phyloP scores from a whole-genome alignment of 2,329 filamentous ascomycete species.

The Alternaria panax region DNA sequence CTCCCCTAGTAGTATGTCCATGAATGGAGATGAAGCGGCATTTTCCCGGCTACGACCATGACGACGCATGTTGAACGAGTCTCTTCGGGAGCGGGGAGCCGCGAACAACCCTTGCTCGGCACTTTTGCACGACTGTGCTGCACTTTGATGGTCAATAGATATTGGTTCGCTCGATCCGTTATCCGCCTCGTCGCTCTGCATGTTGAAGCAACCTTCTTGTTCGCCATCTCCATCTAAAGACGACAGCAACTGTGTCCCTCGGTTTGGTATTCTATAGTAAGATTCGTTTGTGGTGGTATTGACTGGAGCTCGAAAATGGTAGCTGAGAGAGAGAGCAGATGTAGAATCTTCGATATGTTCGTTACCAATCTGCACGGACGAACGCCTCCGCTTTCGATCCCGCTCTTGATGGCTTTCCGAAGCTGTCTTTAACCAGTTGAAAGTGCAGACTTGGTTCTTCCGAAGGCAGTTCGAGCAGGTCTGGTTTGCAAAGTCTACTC shows the following conservation, averaged over 20 bases:
- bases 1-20: conserved; percentile 41
- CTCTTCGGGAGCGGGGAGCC: not conserved
- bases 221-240: not conserved
- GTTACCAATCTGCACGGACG: conserved; percentile 9
- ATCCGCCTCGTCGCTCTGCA: not conserved
- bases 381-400: conserved; percentile 11
- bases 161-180: not conserved
- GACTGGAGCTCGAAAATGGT: not conserved
- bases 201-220: not conserved
- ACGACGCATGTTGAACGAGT: not conserved
- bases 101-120: not conserved
- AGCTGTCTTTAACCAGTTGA: conserved; percentile 51
- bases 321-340: conserved; percentile 8
- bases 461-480: conserved; percentile 53
- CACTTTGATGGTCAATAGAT: not conserved
- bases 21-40: conserved; percentile 29
- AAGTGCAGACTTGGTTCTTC: conserved; percentile 55
- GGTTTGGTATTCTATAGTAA: not conserved
- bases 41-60: not conserved
- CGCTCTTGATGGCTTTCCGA: conserved; percentile 3
- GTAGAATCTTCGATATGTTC: not conserved
- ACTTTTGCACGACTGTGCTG: not conserved
- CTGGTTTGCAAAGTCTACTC: conserved; percentile 31
- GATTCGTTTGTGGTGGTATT: not conserved
- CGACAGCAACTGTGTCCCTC: not conserved